Percentiles rank a stretch among this genome's conserved stretches.
These are phyloP conservation scores for Edaphochlamys debaryana DNA, from an alignment of 139 green algal species.

Conservation along the genomic window DNA sequence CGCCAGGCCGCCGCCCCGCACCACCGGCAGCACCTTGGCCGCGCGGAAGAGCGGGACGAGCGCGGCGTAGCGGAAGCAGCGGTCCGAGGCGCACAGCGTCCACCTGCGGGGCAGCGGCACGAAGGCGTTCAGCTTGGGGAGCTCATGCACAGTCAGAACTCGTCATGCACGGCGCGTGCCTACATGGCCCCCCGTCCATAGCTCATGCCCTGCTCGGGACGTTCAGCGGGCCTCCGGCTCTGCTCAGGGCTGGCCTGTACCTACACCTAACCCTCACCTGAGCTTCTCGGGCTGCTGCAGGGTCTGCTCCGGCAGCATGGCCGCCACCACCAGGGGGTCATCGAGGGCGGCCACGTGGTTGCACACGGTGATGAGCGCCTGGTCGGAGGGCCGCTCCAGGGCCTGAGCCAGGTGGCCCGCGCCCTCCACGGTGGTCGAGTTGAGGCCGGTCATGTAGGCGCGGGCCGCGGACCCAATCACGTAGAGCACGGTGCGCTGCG, in stretches of 20 bases:
- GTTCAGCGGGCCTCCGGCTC: too few relatives aligned
- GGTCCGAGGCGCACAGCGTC: constrained; percentile 92
- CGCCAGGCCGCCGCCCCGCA: constrained; percentile 80
- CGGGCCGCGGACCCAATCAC: constrained; percentile 34
- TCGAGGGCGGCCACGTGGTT: constrained; percentile 92
- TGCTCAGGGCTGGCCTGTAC: too few relatives aligned
- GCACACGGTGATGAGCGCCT: constrained; percentile 84
- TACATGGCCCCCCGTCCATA: too few relatives aligned
- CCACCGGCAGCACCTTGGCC: constrained; percentile 89
- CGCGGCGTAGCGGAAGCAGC: constrained; percentile 84
- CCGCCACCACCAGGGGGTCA: constrained; percentile 84
- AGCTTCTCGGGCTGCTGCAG: constrained; percentile 56
- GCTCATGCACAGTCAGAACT: too few relatives aligned
- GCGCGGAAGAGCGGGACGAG: constrained; percentile 82
- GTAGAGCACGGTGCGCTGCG: constrained; percentile 47
- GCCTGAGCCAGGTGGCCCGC: constrained; percentile 62
- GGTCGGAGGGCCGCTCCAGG: constrained; percentile 57
- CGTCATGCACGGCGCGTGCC: too few relatives aligned
- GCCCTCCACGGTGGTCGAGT: constrained; percentile 55
- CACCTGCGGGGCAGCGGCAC: constrained; percentile 61
- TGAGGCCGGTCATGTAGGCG: constrained; percentile 49
- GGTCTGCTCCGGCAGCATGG: constrained; percentile 71
- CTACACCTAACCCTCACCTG: constrained; percentile 58
- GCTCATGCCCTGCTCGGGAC: too few relatives aligned
- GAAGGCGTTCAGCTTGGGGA: too few relatives aligned